These are phyloP conservation scores for Magnusiomyces fungicola DNA, from an alignment of 1,139 yeast genomes.

Conservation along the genomic window DNA sequence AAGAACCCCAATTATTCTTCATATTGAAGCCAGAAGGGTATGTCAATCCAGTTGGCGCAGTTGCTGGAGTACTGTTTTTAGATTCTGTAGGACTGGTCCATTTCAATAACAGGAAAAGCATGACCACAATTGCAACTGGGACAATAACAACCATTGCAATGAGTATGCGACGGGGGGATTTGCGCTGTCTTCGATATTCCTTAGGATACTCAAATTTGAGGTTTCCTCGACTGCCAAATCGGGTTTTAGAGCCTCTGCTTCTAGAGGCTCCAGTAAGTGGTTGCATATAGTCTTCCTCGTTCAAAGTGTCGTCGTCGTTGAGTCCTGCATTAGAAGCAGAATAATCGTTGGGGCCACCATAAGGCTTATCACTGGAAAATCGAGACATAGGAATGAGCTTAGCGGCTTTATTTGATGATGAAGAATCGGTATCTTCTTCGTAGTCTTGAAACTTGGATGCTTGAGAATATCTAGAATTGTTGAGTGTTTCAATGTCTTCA, in stretches of 20 bases:
- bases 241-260: no score
- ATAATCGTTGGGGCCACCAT: neutral
- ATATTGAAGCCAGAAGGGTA: constrained; percentile 35
- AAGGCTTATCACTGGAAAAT: neutral
- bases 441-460: neutral
- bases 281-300: no score
- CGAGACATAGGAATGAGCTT: neutral
- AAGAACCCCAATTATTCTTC: constrained; percentile 38
- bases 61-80: constrained; percentile 29
- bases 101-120: constrained; percentile 23
- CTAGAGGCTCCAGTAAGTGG: neutral
- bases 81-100: constrained; percentile 20
- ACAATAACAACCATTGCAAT: constrained; percentile 22
- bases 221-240: no score
- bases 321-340: neutral
- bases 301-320: neutral
- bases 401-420: neutral
- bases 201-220: no score
- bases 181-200: neutral
- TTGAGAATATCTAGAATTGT: constrained; percentile 1
- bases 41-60: constrained; percentile 36
- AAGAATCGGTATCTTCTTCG: neutral
- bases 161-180: neutral
- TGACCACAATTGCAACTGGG: constrained; percentile 24
- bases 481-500: constrained; percentile 3